These are phyloP conservation scores for Lipomyces yamadae DNA, from an alignment of 805 yeast genomes.

Conservation along the genomic window DNA sequence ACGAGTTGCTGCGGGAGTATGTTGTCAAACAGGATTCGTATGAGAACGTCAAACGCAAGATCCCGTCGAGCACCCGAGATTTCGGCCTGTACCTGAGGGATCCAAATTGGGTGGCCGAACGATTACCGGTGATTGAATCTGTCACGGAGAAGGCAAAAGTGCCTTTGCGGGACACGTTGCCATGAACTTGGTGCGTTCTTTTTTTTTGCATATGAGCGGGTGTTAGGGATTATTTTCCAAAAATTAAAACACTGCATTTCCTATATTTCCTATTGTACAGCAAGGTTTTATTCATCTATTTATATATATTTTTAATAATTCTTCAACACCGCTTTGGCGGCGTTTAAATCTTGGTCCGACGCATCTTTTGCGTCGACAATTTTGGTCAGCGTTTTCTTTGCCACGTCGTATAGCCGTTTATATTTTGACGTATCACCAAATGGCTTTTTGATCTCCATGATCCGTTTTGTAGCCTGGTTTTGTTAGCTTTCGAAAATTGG, in stretches of 20 bases:
- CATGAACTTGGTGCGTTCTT: not conserved
- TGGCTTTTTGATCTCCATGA: constrained; percentile 15
- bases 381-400: constrained; percentile 47
- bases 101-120: constrained; percentile 79
- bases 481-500: not conserved
- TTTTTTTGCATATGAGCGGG: not conserved
- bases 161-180: not conserved
- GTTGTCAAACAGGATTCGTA: constrained; percentile 68
- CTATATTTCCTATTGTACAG: not conserved
- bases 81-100: constrained; percentile 76
- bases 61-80: constrained; percentile 61
- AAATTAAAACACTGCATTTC: not conserved
- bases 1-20: constrained; percentile 73
- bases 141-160: constrained; percentile 43
- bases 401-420: constrained; percentile 47
- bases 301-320: constrained; percentile 23
- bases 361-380: constrained; percentile 46
- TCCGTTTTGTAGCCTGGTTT: constrained; percentile 41
- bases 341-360: constrained; percentile 47
- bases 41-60: constrained; percentile 51
- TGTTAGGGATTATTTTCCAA: not conserved
- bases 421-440: constrained; percentile 40
- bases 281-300: not conserved
- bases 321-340: constrained; percentile 46
- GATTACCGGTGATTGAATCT: constrained; percentile 55